A percentile compares a stretch with the other conserved stretches of the same genome.
phyloP scores from a whole-genome alignment of 805 yeast species.

The Kodamaea fukazawae region DNA sequence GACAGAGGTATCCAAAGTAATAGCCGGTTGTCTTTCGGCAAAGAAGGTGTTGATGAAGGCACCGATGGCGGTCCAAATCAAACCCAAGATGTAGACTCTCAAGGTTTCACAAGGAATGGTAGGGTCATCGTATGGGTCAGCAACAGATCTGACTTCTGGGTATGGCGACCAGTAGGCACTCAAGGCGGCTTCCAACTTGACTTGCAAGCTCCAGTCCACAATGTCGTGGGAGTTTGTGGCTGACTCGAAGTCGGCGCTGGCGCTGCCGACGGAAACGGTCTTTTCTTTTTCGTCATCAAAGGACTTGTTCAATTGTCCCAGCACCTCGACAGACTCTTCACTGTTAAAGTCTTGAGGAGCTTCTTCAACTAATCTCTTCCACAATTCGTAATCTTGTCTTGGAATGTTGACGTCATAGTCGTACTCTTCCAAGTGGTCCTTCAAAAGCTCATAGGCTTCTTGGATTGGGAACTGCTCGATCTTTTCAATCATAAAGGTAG shows the following conservation, averaged over 20 bases:
- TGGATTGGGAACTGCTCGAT: slow-evolving; percentile 32
- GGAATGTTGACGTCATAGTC: slow-evolving; percentile 35
- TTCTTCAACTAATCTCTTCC: slow-evolving; percentile 17
- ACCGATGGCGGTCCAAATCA: slow-evolving; percentile 51
- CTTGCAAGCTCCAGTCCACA: slow-evolving; percentile 35
- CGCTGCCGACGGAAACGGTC: neutral
- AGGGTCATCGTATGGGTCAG: slow-evolving; percentile 53
- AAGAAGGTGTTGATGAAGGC: slow-evolving; percentile 57
- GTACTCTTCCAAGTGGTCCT: slow-evolving; percentile 40
- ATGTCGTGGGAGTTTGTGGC: slow-evolving; percentile 15
- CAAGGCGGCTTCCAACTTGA: slow-evolving; percentile 36
- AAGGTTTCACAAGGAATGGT: slow-evolving; percentile 49
- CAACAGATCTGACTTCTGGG: slow-evolving; percentile 35
- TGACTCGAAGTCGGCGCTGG: slow-evolving; percentile 2
- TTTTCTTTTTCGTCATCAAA: slow-evolving; percentile 2
- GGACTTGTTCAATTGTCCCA: slow-evolving; percentile 1
- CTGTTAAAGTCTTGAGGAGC: neutral
- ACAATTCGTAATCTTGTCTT: slow-evolving; percentile 23
- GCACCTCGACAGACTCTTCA: neutral
- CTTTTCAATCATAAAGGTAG: slow-evolving; percentile 41
- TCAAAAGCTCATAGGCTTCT: slow-evolving; percentile 41
- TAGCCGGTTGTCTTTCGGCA: slow-evolving; percentile 51
- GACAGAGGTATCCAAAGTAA: slow-evolving; percentile 41
- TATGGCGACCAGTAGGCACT: slow-evolving; percentile 41
- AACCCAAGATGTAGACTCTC: slow-evolving; percentile 52